These are phyloP conservation scores for Penicillium canariense DNA, from an alignment of 495 filamentous ascomycete species.

Conservation along the genomic window DNA sequence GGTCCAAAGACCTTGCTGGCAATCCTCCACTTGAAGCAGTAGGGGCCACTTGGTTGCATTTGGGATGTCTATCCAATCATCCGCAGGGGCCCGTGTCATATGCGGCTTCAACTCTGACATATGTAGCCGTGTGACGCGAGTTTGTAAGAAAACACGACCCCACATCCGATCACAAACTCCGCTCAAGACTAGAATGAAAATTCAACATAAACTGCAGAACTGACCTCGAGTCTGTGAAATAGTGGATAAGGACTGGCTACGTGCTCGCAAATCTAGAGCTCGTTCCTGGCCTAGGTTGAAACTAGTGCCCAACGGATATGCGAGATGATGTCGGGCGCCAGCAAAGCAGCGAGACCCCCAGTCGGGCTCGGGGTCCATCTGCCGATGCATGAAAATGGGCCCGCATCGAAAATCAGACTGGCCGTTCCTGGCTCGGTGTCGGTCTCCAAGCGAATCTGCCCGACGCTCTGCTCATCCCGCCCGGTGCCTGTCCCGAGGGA, in stretches of 20 bases:
- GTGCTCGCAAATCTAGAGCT: background rate
- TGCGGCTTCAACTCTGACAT: background rate
- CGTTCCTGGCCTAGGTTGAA: constrained; percentile 9
- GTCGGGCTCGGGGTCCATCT: constrained; percentile 16
- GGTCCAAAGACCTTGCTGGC: no score
- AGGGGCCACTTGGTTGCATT: no score
- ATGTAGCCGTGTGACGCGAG: background rate
- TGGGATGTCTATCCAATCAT: background rate
- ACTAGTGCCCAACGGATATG: constrained; percentile 26
- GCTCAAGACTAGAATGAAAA: background rate
- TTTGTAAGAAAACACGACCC: no score
- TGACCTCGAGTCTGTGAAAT: background rate
- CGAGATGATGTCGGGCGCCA: constrained; percentile 23
- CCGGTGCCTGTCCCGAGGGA: constrained; percentile 6
- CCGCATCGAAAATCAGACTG: constrained; percentile 22
- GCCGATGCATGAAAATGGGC: constrained; percentile 17
- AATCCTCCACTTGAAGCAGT: no score
- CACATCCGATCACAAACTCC: no score
- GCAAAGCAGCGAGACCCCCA: constrained; percentile 5
- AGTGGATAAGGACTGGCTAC: background rate
- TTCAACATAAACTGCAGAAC: background rate
- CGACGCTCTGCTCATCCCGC: constrained; percentile 16
- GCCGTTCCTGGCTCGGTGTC: constrained; percentile 25
- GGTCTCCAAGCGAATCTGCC: constrained; percentile 31
- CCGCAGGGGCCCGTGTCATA: background rate